phyloP scores from a whole-genome alignment of 2,329 filamentous ascomycete species.

The Fusarium sp. region DNA sequence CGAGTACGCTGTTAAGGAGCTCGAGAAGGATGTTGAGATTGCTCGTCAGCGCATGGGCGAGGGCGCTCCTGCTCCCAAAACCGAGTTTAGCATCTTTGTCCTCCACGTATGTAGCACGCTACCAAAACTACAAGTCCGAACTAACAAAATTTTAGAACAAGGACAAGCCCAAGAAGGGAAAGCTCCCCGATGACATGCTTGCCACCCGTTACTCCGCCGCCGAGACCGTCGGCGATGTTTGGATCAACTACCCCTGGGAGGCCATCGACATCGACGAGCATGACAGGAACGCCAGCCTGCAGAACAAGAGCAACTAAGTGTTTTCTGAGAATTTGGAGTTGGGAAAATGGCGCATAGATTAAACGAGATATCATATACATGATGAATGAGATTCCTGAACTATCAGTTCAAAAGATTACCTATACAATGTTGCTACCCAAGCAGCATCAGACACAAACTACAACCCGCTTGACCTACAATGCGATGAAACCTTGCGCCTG shows the following conservation, averaged over 20 bases:
- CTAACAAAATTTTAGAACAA: slow-evolving; percentile 75
- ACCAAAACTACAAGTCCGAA: rapidly evolving
- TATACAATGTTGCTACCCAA: background rate
- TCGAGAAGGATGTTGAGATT: slow-evolving; percentile 91
- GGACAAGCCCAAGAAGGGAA: slow-evolving; percentile 94
- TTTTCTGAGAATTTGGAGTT: slow-evolving; percentile 31
- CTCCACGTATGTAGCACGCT: slow-evolving; percentile 74
- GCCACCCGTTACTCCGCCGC: slow-evolving; percentile 83
- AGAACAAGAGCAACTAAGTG: slow-evolving; percentile 44
- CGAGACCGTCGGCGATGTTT: slow-evolving; percentile 88
- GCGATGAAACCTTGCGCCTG: background rate
- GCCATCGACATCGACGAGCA: slow-evolving; percentile 94
- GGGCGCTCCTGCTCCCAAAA: slow-evolving; percentile 66
- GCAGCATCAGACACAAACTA: background rate
- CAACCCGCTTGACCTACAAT: too few relatives aligned
- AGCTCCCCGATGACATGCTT: slow-evolving; percentile 81
- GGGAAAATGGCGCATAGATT: slow-evolving; percentile 32
- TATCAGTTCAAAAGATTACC: slow-evolving; percentile 11
- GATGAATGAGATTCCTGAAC: slow-evolving; percentile 13
- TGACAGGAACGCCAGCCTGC: slow-evolving; percentile 72
- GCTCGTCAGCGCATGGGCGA: slow-evolving; percentile 79
- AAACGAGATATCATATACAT: slow-evolving; percentile 17
- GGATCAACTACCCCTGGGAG: slow-evolving; percentile 99
- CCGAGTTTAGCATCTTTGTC: slow-evolving; percentile 93
- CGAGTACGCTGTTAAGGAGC: slow-evolving; percentile 91